Evolutionary conservation across 371 early-diverging fungal species (phyloP).

Genomic region (Mucor mucedo): DNA sequence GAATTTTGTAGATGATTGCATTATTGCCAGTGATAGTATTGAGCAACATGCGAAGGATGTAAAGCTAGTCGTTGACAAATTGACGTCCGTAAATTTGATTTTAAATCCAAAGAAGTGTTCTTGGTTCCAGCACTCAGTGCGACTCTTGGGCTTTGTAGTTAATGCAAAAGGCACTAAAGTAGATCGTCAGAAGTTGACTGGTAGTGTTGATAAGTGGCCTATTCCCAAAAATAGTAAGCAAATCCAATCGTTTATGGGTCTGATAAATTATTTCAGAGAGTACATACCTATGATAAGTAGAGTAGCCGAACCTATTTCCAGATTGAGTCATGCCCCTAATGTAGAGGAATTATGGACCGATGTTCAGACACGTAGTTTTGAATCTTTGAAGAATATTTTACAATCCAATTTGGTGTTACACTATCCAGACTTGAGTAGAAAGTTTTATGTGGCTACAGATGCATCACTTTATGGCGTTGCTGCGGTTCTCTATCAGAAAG

Average conservation of each 20-base stretch:
- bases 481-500: constrained; percentile 5
- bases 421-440: constrained; percentile 3
- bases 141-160: constrained; percentile 21
- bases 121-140: not conserved
- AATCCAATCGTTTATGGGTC: constrained; percentile 26
- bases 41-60: constrained; percentile 12
- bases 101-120: constrained; percentile 27
- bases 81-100: constrained; percentile 18
- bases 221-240: constrained; percentile 20
- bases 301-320: constrained; percentile 27
- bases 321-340: constrained; percentile 17
- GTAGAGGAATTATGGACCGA: constrained; percentile 3
- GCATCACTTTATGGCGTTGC: constrained; percentile 3
- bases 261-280: constrained; percentile 33
- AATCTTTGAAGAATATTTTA: constrained; percentile 14
- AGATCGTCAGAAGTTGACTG: constrained; percentile 15
- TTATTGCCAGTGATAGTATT: not conserved
- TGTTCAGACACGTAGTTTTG: constrained; percentile 1
- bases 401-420: constrained; percentile 4
- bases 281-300: constrained; percentile 19
- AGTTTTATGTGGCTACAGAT: constrained; percentile 12
- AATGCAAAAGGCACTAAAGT: constrained; percentile 12
- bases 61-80: constrained; percentile 10
- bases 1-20: constrained; percentile 6
- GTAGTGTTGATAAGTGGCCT: constrained; percentile 17